Evolutionary conservation across 345 rosid species (phyloP).

Genomic region (Corchorus olitorius): DNA sequence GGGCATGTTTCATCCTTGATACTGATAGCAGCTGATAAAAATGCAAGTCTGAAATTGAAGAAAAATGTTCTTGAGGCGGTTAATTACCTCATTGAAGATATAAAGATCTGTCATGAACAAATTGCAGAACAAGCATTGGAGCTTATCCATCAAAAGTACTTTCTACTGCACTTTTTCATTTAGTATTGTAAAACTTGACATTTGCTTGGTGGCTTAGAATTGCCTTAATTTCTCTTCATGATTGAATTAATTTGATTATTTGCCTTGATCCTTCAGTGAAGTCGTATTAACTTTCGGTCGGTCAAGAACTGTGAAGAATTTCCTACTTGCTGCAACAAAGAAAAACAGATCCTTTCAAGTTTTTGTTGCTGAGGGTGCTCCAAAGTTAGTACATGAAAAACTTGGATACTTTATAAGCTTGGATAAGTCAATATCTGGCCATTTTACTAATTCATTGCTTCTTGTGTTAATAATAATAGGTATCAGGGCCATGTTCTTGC

Average conservation of each 20-base stretch:
- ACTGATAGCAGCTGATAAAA: conserved; percentile 56
- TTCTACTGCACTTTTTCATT: not conserved
- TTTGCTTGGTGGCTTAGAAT: not conserved
- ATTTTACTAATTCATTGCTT: conserved; percentile 6
- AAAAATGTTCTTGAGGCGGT: conserved; percentile 54
- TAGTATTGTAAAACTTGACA: not conserved
- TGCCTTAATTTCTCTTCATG: not conserved
- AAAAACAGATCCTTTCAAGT: conserved; percentile 55
- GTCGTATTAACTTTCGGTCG: conserved; percentile 56
- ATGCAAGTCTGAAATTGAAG: conserved; percentile 50
- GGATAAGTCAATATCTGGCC: not conserved
- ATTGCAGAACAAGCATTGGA: conserved; percentile 67
- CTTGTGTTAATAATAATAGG: conserved; percentile 33
- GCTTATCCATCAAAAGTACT: conserved; percentile 69
- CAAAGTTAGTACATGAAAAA: conserved; percentile 39
- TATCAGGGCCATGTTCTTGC: conserved; percentile 63
- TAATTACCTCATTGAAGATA: conserved; percentile 61
- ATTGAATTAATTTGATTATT: not conserved
- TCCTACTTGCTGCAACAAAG: conserved; percentile 57
- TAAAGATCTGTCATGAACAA: conserved; percentile 55
- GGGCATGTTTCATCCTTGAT: not conserved
- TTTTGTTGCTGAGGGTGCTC: conserved; percentile 67
- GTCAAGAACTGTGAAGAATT: conserved; percentile 55
- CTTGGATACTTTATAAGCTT: not conserved
- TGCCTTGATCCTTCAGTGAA: conserved; percentile 44